Percentiles rank a stretch among this genome's conserved stretches.
These are phyloP conservation scores for Rhododendron kiyosumense DNA, from an alignment of 148 eudicot species.

Conservation along the genomic window DNA sequence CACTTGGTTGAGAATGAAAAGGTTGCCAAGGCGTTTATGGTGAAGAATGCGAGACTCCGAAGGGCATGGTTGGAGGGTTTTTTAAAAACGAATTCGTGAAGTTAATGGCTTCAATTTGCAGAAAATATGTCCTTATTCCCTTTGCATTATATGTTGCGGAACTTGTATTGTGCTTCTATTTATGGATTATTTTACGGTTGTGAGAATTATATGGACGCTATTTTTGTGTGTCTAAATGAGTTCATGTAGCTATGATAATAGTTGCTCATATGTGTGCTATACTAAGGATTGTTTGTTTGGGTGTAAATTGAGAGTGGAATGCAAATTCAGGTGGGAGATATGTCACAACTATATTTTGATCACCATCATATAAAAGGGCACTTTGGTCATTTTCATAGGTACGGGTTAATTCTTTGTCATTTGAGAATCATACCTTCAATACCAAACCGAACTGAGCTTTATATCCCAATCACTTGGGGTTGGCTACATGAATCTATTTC, in stretches of 20 bases:
- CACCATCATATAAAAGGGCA: no score
- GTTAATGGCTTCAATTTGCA: not conserved
- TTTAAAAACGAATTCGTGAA: not conserved
- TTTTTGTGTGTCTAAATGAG: not conserved
- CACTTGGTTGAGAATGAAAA: not conserved
- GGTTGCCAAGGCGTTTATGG: not conserved
- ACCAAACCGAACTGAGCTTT: no score
- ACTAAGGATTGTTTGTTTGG: not conserved
- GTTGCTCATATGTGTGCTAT: not conserved
- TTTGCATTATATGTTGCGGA: not conserved
- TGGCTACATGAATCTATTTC: no score
- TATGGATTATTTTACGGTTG: not conserved
- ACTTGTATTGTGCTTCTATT: not conserved
- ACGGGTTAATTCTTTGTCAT: no score
- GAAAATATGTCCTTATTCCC: not conserved
- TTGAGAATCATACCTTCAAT: no score
- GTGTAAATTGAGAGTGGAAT: not conserved
- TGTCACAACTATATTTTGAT: no score
- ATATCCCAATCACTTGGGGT: no score
- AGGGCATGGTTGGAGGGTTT: slow-evolving; percentile 13
- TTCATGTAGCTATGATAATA: not conserved
- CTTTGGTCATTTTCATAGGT: not conserved
- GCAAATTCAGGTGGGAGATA: not conserved
- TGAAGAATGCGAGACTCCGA: slow-evolving; percentile 14
- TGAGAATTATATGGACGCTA: not conserved